Conservation (phyloP, 2,329 filamentous ascomycete species). For the Microcyclosporella mali region DNA sequence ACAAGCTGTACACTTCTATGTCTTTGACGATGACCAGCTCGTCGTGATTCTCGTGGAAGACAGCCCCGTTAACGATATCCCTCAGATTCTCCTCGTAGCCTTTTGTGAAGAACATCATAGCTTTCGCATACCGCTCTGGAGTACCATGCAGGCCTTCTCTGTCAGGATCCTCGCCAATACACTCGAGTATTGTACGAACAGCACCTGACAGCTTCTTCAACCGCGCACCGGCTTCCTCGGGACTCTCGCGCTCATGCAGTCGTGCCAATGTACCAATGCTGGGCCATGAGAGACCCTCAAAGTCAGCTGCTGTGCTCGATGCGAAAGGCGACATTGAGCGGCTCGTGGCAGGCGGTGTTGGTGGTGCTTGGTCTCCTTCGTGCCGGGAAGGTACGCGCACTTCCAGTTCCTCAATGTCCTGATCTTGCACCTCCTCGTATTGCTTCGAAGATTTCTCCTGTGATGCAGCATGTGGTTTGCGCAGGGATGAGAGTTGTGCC, state of each 20-base stretch:
- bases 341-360: conserved; percentile 49
- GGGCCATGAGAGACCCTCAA: conserved; percentile 52
- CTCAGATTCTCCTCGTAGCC: conserved; percentile 92
- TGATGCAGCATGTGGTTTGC: conserved; percentile 3
- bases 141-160: conserved; percentile 58
- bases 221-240: conserved; percentile 52
- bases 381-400: conserved; percentile 40
- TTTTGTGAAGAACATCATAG: conserved; percentile 91
- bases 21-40: conserved; percentile 98
- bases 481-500: conserved; percentile 4
- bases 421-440: conserved; percentile 40
- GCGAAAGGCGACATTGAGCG: conserved; percentile 46
- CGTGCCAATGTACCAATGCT: conserved; percentile 34
- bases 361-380: conserved; percentile 46
- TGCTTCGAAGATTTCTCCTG: conserved; percentile 18
- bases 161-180: conserved; percentile 60
- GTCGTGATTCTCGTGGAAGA: conserved; percentile 95
- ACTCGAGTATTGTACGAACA: conserved; percentile 58
- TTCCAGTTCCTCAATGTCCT: conserved; percentile 32
- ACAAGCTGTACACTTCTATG: conserved; percentile 89
- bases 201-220: conserved; percentile 57
- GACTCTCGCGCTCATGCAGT: conserved; percentile 36
- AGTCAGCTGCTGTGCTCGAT: conserved; percentile 47
- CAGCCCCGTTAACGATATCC: conserved; percentile 85
- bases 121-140: conserved; percentile 86